A percentile compares a stretch with the other conserved stretches of the same genome.
phyloP scores from a whole-genome alignment of 2,329 filamentous ascomycete species.

The Penicillium nordicum region DNA sequence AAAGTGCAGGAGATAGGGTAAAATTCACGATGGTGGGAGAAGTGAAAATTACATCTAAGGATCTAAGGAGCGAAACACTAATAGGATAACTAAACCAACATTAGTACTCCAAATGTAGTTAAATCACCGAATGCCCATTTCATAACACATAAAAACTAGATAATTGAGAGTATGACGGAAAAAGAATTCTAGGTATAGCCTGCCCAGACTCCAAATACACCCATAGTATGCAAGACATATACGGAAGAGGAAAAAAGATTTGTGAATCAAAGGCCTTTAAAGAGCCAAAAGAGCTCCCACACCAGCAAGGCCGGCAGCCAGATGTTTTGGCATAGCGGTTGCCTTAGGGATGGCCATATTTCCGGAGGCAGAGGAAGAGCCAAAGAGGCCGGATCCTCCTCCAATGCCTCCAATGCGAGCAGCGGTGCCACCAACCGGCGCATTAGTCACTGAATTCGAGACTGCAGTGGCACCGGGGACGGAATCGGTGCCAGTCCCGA shows the following conservation, averaged over 20 bases:
- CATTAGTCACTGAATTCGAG: constrained; percentile 48
- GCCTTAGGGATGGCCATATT: constrained; percentile 13
- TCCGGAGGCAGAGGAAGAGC: constrained; percentile 17
- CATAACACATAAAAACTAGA: constrained; percentile 7
- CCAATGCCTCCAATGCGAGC: constrained; percentile 38
- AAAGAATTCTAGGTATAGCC: constrained; percentile 7
- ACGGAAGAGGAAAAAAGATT: background rate
- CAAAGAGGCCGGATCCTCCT: constrained; percentile 14
- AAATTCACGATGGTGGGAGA: no score
- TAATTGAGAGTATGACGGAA: background rate
- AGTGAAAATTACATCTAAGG: no score
- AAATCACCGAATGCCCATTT: background rate
- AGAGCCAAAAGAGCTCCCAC: constrained; percentile 23
- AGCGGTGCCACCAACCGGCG: constrained; percentile 43
- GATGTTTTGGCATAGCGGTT: constrained; percentile 14
- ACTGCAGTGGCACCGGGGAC: constrained; percentile 56
- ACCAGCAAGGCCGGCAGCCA: constrained; percentile 24
- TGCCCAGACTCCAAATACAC: constrained; percentile 11
- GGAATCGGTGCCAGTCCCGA: constrained; percentile 46
- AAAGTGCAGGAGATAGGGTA: no score
- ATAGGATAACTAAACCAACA: no score
- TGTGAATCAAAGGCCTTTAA: constrained; percentile 6
- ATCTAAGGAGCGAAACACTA: no score
- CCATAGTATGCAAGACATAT: constrained; percentile 9
- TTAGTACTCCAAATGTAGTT: background rate